Evolutionary conservation across 1,139 yeast genomes (phyloP).

Genomic region (Pneumocystis jirovecii): DNA sequence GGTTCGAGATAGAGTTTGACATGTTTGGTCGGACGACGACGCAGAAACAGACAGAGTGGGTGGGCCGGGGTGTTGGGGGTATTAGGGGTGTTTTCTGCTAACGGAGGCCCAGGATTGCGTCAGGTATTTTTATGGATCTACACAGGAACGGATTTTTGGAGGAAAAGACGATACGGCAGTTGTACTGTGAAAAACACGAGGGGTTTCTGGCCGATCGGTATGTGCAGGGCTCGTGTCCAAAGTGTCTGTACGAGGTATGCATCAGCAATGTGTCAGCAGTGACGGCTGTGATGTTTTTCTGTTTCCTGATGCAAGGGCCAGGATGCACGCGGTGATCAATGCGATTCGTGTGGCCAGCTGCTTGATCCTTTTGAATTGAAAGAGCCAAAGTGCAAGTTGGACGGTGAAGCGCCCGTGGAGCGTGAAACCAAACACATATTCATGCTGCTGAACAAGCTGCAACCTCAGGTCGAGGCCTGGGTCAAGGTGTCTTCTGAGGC

Average conservation of each 20-base stretch:
- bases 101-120: conserved; percentile 46
- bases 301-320: neutral
- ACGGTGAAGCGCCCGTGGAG: conserved; percentile 63
- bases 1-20: conserved; percentile 94
- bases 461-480: conserved; percentile 62
- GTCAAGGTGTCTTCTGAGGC: conserved; percentile 45
- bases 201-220: conserved; percentile 91
- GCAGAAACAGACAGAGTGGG: conserved; percentile 60
- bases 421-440: conserved; percentile 76
- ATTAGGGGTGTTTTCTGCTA: neutral
- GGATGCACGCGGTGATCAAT: conserved; percentile 98
- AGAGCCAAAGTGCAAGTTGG: conserved; percentile 89
- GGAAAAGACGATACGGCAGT: conserved; percentile 75
- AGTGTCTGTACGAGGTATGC: conserved; percentile 55
- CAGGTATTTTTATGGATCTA: conserved; percentile 69
- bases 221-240: conserved; percentile 96
- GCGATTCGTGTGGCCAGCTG: conserved; percentile 87
- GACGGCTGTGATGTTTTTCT: neutral
- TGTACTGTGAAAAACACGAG: conserved; percentile 78
- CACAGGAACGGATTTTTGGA: conserved; percentile 63
- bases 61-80: too few relatives aligned
- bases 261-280: too few relatives aligned
- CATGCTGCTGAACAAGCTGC: conserved; percentile 67
- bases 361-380: conserved; percentile 86
- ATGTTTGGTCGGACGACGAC: conserved; percentile 95